Evolutionary conservation across 2,329 filamentous ascomycete species (phyloP), one percentile per base, ranked within the genome.

Genomic region (Bipolaris cookei): DNA sequence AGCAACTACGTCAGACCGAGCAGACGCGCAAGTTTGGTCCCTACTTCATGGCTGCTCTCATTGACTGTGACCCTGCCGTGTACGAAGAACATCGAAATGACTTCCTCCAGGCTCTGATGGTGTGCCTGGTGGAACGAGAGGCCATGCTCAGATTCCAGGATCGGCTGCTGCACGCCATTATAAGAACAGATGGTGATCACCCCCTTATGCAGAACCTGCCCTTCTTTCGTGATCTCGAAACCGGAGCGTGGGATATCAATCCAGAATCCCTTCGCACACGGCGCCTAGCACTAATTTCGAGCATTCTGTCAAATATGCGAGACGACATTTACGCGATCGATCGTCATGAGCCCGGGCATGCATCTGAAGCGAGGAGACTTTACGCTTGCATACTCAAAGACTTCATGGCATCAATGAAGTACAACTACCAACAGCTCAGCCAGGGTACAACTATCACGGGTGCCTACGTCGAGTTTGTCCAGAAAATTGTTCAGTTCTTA

Each of bases 111-210:
- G 77, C 80, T 37, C 86, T 86, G 79, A 66, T 88, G 34, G 73
- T 80, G 11, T 84, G 79, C 13, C 70, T 88, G 23, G 83, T 84
- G 2, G 86, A 88, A 63, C 79, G 86, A 46, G 83, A 85, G 49
- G 83, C 85, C 2, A 78, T 83, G 73, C 77, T 89, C 41, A 86
- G 87, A 64, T 87, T 84, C 59, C 86, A 89, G 65, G 80, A 88
- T 68, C 73, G 76, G 21, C 77, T 88, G 6, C 85, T 86, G 0
- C 74, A 78, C n/a, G 78, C 80, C 3, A 67, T 89, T 34, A 67
- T 87, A 30, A 84, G 84, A 49, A 69, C 69, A n/a, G 76, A 79
- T 57, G 55, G 68, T 0, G 46, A 70, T 1, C 79, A 86, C 47
- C 77, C 79, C 0, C 69, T 89, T 4, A 73, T 88, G 44, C 66